A percentile compares a stretch with the other conserved stretches of the same genome.
Conservation (phyloP, 257 asterid genomes). For the Rauvolfia tetraphylla region DNA sequence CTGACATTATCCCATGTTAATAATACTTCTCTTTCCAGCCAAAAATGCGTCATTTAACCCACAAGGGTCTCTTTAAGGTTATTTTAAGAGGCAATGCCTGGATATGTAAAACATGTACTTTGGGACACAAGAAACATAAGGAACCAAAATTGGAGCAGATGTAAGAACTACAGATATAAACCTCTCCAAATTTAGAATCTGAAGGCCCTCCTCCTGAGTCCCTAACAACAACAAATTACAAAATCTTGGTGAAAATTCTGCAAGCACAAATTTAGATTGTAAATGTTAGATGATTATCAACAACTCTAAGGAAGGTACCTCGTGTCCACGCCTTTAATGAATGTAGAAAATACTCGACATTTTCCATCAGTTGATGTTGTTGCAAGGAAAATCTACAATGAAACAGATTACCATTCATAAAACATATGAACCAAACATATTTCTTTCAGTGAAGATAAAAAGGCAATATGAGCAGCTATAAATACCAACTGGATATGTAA, state of each 20-base stretch:
- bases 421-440: background rate
- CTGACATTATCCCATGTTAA: background rate
- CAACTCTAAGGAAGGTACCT: slow-evolving; percentile 48
- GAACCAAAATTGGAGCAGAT: slow-evolving; percentile 12
- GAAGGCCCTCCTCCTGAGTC: slow-evolving; percentile 59
- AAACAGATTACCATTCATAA: background rate
- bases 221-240: slow-evolving; percentile 27
- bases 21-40: background rate
- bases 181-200: slow-evolving; percentile 95
- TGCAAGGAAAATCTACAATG: slow-evolving; percentile 69
- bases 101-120: background rate
- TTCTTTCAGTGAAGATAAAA: background rate
- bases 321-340: slow-evolving; percentile 93
- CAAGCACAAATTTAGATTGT: slow-evolving; percentile 14
- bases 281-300: slow-evolving; percentile 14
- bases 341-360: slow-evolving; percentile 92
- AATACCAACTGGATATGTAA: background rate
- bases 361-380: slow-evolving; percentile 98
- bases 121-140: background rate
- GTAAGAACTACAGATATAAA: slow-evolving; percentile 25
- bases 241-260: slow-evolving; percentile 12
- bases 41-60: background rate
- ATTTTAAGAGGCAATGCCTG: background rate
- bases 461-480: background rate
- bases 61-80: background rate